Percentiles rank a stretch among this genome's conserved stretches.
phyloP scores from a whole-genome alignment of 768 basidiomycete species.

The Mycena metata region DNA sequence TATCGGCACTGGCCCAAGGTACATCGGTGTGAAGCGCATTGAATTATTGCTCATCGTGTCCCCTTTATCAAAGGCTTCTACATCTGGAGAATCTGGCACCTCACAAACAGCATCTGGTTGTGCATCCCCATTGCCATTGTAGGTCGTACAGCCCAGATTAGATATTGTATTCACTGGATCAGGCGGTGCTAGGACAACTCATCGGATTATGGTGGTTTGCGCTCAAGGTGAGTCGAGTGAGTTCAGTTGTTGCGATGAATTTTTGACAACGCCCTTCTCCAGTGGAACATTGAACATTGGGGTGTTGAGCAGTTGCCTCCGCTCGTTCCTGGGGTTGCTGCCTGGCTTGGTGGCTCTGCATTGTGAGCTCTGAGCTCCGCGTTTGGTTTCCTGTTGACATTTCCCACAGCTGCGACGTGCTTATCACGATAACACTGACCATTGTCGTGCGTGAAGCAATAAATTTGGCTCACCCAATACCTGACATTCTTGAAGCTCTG shows the following conservation, averaged over 20 bases:
- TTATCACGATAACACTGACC: constrained; percentile 1
- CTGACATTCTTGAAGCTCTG: not conserved
- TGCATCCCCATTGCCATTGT: not conserved
- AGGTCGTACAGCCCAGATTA: not conserved
- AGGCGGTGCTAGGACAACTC: constrained; percentile 3
- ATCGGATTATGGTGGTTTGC: constrained; percentile 2
- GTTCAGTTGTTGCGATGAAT: not conserved
- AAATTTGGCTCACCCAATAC: not conserved
- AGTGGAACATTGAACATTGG: constrained; percentile 7
- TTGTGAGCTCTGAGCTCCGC: no score
- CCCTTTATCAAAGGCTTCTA: no score
- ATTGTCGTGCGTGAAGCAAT: not conserved
- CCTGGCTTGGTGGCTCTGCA: not conserved
- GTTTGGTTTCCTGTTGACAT: not conserved
- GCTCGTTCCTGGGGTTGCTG: not conserved
- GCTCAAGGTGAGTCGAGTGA: not conserved
- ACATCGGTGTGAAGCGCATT: no score
- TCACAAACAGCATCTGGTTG: not conserved
- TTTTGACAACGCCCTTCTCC: not conserved
- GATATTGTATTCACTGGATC: not conserved
- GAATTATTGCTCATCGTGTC: no score
- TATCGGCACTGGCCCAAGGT: constrained; percentile 5
- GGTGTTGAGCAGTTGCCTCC: not conserved
- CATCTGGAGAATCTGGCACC: constrained; percentile 13
- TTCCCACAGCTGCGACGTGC: not conserved